Conservation (phyloP, 768 basidiomycete genomes). For the Fomitopsis serialis region DNA sequence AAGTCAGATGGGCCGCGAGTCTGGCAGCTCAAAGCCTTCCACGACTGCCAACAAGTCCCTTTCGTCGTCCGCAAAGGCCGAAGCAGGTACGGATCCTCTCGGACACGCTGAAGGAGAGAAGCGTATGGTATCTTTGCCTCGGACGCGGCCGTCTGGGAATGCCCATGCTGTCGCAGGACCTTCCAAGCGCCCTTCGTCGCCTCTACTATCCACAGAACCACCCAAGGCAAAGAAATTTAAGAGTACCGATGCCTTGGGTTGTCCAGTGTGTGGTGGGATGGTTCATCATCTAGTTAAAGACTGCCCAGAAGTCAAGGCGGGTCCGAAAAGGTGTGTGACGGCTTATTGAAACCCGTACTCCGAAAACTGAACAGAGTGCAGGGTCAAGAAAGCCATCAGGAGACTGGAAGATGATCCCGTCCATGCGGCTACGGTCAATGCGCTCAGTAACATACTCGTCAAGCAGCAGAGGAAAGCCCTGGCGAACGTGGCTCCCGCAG, state of each 20-base stretch:
- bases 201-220: constrained; percentile 1
- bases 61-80: not conserved
- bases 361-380: constrained; percentile 21
- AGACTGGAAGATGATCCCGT: constrained; percentile 38
- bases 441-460: constrained; percentile 34
- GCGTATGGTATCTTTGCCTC: not conserved
- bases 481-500: not conserved
- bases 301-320: constrained; percentile 51
- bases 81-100: not conserved
- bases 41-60: no score
- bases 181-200: constrained; percentile 27
- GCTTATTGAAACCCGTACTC: no score
- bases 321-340: constrained; percentile 44
- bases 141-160: no score
- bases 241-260: constrained; percentile 24
- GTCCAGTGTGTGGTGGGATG: constrained; percentile 42
- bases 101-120: not conserved
- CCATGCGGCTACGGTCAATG: constrained; percentile 28
- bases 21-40: not conserved
- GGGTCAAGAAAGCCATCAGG: constrained; percentile 38
- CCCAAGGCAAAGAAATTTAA: constrained; percentile 36
- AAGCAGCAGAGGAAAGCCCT: constrained; percentile 27
- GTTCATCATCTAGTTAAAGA: constrained; percentile 43
- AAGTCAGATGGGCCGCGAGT: not conserved
- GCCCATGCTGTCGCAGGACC: constrained; percentile 12